phyloP scores from a whole-genome alignment of 2,329 filamentous ascomycete species.

The Aspergillus nomiae region DNA sequence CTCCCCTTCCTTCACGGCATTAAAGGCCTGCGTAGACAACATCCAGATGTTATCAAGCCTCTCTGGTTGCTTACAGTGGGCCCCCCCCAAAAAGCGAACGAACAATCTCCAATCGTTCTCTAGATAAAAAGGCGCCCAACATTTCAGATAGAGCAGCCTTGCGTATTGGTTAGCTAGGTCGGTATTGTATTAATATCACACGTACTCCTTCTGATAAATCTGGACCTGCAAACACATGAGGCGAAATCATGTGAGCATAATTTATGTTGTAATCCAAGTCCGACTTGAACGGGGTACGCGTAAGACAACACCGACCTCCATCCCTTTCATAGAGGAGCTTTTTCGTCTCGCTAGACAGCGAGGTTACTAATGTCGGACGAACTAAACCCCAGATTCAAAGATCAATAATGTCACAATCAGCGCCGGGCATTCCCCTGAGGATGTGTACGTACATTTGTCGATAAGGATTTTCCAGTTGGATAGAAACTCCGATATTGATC shows the following conservation, averaged over 20 bases:
- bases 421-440: not conserved
- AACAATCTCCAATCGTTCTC: not conserved
- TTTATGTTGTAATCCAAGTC: not conserved
- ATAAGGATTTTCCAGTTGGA: constrained; percentile 16
- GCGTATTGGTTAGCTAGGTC: not conserved
- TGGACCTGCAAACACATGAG: not conserved
- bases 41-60: constrained; percentile 5
- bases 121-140: not conserved
- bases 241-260: constrained; percentile 1
- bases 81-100: not conserved
- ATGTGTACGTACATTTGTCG: constrained; percentile 14
- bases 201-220: not conserved
- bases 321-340: constrained; percentile 17
- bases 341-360: constrained; percentile 9
- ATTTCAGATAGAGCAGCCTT: constrained; percentile 1
- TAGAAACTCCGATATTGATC: constrained; percentile 5
- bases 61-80: not conserved
- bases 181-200: not conserved
- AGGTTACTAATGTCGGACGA: constrained; percentile 12
- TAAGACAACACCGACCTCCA: constrained; percentile 19
- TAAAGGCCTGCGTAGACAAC: not conserved
- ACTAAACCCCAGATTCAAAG: constrained; percentile 7
- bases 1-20: not conserved
- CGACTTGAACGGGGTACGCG: constrained; percentile 4
- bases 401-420: not conserved